Evolutionary conservation across 1,284 basidiomycete genomes (phyloP).

Genomic region (Inonotus hispidus): DNA sequence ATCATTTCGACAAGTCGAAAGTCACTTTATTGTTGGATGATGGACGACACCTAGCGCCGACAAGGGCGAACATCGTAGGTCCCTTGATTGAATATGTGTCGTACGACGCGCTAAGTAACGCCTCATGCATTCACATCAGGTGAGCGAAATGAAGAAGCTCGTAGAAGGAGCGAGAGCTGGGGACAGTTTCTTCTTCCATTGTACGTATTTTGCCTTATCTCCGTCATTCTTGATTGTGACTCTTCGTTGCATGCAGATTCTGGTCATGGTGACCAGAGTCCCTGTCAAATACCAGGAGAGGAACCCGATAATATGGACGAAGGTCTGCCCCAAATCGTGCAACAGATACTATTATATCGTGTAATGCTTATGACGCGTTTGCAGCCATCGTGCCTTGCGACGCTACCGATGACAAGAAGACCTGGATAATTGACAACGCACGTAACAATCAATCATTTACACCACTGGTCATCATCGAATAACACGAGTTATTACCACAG

Average conservation of each 20-base stretch:
- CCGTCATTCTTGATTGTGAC: neutral
- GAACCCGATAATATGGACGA: slow-evolving; percentile 14
- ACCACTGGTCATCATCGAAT: neutral
- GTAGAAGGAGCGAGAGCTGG: neutral
- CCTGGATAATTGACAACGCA: slow-evolving; percentile 12
- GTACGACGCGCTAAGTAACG: neutral
- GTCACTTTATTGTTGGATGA: slow-evolving; percentile 9
- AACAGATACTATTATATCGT: neutral
- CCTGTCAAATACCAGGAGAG: neutral
- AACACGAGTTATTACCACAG: neutral
- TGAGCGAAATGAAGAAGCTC: slow-evolving; percentile 3
- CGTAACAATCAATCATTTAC: neutral
- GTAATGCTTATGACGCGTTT: neutral
- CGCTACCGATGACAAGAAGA: slow-evolving; percentile 7
- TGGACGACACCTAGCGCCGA: neutral
- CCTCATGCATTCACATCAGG: neutral
- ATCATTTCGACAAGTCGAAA: neutral
- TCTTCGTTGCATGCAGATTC: neutral
- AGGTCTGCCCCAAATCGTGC: neutral
- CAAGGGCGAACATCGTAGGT: slow-evolving; percentile 10
- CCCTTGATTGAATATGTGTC: neutral
- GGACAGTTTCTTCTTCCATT: slow-evolving; percentile 11
- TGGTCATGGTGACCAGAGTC: slow-evolving; percentile 9
- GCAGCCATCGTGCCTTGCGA: slow-evolving; percentile 14
- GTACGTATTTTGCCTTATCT: neutral